Percentiles rank a stretch among this genome's conserved stretches.
Evolutionary conservation across 129 eudicot genomes (phyloP).

Genomic region (Escallonia rubra): DNA sequence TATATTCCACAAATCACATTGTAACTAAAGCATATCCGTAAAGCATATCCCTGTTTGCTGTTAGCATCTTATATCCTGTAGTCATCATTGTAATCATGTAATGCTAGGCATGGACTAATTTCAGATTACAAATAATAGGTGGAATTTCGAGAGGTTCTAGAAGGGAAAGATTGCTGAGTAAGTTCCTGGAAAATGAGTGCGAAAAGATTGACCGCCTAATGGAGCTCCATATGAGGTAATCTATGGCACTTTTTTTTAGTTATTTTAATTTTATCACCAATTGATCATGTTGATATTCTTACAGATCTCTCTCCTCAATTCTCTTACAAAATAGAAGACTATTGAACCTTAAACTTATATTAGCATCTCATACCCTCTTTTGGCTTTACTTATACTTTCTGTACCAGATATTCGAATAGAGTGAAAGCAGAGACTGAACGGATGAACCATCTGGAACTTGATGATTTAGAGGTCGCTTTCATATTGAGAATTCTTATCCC

Average conservation of each 20-base stretch:
- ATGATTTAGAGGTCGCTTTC: constrained; percentile 74
- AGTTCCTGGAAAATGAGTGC: constrained; percentile 91
- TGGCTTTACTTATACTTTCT: not conserved
- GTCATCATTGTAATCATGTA: too few species aligned
- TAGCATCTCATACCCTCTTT: not conserved
- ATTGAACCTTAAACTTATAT: not conserved
- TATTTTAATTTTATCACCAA: not conserved
- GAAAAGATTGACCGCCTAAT: constrained; percentile 96
- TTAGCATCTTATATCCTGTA: too few species aligned
- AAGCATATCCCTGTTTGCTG: too few species aligned
- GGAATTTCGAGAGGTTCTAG: constrained; percentile 98
- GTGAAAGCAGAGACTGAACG: constrained; percentile 90
- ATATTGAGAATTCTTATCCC: not conserved
- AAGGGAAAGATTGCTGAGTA: constrained; percentile 88
- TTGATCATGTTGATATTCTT: not conserved
- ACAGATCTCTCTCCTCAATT: not conserved
- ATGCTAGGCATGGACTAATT: constrained; percentile 3
- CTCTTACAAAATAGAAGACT: not conserved
- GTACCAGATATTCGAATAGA: constrained; percentile 74
- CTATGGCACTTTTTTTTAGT: not conserved
- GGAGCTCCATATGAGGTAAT: constrained; percentile 93
- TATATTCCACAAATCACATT: too few species aligned
- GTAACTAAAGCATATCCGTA: too few species aligned
- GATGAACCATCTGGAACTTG: constrained; percentile 64
- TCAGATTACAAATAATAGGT: constrained; percentile 32